Evolutionary conservation across 2,329 filamentous ascomycete genomes (phyloP).

Genomic region (Diaporthe sp.): DNA sequence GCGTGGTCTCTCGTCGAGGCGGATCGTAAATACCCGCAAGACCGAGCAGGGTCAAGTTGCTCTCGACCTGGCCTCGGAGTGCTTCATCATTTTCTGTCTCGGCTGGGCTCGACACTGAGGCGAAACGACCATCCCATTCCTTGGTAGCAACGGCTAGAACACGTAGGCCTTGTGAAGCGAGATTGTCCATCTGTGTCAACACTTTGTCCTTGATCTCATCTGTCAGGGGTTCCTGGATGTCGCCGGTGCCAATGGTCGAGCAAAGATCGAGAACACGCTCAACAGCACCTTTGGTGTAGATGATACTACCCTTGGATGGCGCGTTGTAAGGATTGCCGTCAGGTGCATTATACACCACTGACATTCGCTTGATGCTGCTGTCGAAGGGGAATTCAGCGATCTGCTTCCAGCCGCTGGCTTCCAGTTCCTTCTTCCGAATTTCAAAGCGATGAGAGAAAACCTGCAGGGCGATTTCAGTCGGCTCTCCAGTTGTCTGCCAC

Average conservation of each 20-base stretch:
- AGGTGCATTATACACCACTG: constrained; percentile 75
- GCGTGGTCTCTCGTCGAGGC: constrained; percentile 83
- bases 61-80: constrained; percentile 75
- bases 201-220: constrained; percentile 65
- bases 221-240: constrained; percentile 60
- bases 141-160: constrained; percentile 80
- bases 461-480: constrained; percentile 83
- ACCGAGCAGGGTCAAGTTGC: constrained; percentile 80
- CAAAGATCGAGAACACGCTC: constrained; percentile 73
- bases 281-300: constrained; percentile 75
- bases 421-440: constrained; percentile 67
- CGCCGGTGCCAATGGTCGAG: constrained; percentile 60
- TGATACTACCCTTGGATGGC: constrained; percentile 60
- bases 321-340: constrained; percentile 53
- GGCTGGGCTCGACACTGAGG: constrained; percentile 49
- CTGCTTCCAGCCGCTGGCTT: constrained; percentile 70
- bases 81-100: constrained; percentile 56
- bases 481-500: constrained; percentile 79
- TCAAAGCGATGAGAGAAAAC: constrained; percentile 80
- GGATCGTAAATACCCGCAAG: constrained; percentile 90
- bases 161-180: constrained; percentile 78
- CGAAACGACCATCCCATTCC: constrained; percentile 66
- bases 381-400: constrained; percentile 84
- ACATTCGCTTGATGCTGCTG: constrained; percentile 84
- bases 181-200: constrained; percentile 67